Evolutionary conservation across 1,284 basidiomycete genomes (phyloP).

Genomic region (Trichosporon asahii): DNA sequence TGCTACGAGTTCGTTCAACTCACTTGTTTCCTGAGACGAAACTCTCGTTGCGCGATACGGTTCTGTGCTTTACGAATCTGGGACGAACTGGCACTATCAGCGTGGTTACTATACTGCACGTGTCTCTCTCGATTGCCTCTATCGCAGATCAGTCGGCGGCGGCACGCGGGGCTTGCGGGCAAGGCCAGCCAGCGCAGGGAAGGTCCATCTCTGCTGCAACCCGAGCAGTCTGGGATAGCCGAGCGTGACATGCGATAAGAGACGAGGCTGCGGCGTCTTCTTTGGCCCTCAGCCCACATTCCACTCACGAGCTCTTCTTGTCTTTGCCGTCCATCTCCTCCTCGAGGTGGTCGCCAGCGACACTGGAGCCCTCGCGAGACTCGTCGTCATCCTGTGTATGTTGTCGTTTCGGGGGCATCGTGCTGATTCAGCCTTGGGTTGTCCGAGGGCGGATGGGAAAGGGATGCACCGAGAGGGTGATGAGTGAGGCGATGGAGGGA

Average conservation of each 20-base stretch:
- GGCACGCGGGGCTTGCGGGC: neutral
- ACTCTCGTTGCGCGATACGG: constrained; percentile 87
- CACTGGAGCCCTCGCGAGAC: neutral
- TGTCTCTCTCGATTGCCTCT: neutral
- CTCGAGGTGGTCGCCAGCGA: neutral
- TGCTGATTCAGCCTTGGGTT: neutral
- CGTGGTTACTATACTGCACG: neutral
- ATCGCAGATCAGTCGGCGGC: neutral
- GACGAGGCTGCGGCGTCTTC: neutral
- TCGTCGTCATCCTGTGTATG: constrained; percentile 8
- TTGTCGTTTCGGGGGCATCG: constrained; percentile 5
- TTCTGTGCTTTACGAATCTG: constrained; percentile 62
- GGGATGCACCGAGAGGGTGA: neutral
- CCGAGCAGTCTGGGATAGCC: neutral
- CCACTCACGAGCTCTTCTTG: constrained; percentile 15
- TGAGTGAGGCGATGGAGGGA: neutral
- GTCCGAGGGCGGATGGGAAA: neutral
- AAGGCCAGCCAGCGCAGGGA: neutral
- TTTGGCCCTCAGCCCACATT: neutral
- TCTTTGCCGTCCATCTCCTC: constrained; percentile 2
- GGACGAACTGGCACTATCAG: constrained; percentile 28
- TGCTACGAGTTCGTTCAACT: constrained; percentile 49
- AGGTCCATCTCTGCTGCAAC: neutral
- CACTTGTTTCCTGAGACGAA: constrained; percentile 82
- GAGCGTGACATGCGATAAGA: neutral